Conservation (phyloP, 345 rosid genomes). For the Hirschfeldia incana region DNA sequence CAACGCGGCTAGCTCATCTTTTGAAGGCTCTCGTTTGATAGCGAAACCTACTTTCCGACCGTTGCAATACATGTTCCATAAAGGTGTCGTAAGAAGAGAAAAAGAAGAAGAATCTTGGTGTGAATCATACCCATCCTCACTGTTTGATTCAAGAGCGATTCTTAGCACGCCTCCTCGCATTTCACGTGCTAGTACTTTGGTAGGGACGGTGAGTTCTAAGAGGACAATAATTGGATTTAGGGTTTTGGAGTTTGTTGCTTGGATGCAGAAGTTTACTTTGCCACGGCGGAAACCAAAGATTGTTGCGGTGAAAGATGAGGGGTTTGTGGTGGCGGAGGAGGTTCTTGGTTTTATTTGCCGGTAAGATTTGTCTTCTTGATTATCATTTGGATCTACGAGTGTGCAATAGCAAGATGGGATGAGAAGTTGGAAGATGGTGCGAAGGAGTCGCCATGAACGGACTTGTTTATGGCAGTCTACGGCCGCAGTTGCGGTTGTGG, state of each 20-base stretch:
- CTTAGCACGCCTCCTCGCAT: conserved; percentile 62
- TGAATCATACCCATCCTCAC: not conserved
- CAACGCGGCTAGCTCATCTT: conserved; percentile 51
- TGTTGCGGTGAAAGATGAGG: conserved; percentile 52
- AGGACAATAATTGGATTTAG: conserved; percentile 51
- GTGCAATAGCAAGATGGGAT: conserved; percentile 61
- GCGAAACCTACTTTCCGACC: conserved; percentile 76
- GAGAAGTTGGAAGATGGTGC: conserved; percentile 54
- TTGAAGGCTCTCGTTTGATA: conserved; percentile 50
- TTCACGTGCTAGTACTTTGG: conserved; percentile 55
- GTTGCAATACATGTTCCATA: conserved; percentile 70
- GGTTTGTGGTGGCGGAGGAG: conserved; percentile 22
- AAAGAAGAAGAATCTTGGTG: conserved; percentile 1
- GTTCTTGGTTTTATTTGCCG: conserved; percentile 4
- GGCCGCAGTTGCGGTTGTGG: not conserved
- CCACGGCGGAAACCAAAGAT: conserved; percentile 62
- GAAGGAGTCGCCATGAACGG: conserved; percentile 74
- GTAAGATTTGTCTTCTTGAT: conserved; percentile 22
- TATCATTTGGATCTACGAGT: conserved; percentile 37
- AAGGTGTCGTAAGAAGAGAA: conserved; percentile 48
- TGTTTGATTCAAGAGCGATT: conserved; percentile 54
- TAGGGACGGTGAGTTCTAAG: conserved; percentile 59
- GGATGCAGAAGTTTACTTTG: conserved; percentile 63
- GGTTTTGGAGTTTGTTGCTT: conserved; percentile 48
- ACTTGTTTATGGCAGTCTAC: conserved; percentile 81